Conservation (phyloP, 2,329 filamentous ascomycete species). For the Epichloe bromicola region DNA sequence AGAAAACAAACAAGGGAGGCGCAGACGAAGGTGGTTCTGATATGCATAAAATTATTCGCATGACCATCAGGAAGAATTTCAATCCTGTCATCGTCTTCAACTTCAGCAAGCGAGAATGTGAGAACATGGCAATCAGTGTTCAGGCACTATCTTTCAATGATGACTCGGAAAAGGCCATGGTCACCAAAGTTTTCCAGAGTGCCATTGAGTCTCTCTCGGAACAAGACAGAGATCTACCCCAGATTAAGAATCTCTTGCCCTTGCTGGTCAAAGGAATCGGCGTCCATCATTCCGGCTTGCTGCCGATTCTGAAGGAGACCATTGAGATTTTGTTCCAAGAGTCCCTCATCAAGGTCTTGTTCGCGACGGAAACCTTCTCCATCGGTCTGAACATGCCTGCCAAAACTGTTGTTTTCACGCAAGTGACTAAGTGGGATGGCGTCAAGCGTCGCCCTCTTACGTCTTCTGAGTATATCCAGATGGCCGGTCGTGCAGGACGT, state of each 20-base stretch:
- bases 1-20: constrained; percentile 84
- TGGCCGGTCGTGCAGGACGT: constrained; percentile 94
- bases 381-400: constrained; percentile 99
- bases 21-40: constrained; percentile 60
- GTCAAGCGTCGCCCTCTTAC: constrained; percentile 69
- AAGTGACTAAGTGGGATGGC: constrained; percentile 90
- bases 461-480: constrained; percentile 93
- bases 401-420: constrained; percentile 98
- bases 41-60: constrained; percentile 95
- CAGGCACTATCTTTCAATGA: constrained; percentile 88
- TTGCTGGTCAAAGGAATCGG: constrained; percentile 85
- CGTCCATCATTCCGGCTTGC: constrained; percentile 88
- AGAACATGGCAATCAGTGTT: constrained; percentile 78
- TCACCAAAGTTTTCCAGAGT: constrained; percentile 83
- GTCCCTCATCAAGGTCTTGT: constrained; percentile 92
- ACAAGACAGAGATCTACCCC: constrained; percentile 75
- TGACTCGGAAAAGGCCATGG: constrained; percentile 88
- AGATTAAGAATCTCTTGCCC: constrained; percentile 83
- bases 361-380: constrained; percentile 96
- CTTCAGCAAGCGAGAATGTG: constrained; percentile 96
- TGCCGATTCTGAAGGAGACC: constrained; percentile 94
- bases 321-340: constrained; percentile 99
- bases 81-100: constrained; percentile 99
- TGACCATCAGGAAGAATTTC: constrained; percentile 96
- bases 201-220: constrained; percentile 88